Evolutionary conservation across 2,329 filamentous ascomycete species (phyloP).

Genomic region (Hymenoscyphus fructigenus): DNA sequence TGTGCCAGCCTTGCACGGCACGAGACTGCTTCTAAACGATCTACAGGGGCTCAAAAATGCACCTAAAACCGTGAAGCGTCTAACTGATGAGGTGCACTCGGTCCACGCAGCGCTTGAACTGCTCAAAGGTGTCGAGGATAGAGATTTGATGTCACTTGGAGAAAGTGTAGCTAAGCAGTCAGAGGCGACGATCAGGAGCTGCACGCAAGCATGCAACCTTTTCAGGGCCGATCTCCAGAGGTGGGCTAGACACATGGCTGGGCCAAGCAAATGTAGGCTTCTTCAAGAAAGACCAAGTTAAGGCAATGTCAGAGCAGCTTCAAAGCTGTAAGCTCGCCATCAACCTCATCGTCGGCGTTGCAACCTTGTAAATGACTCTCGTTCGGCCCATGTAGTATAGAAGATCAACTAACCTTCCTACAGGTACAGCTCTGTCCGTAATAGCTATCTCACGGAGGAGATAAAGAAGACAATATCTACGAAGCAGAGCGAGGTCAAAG

Average conservation of each 20-base stretch:
- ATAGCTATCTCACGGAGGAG: constrained; percentile 36
- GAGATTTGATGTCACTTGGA: constrained; percentile 38
- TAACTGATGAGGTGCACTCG: constrained; percentile 35
- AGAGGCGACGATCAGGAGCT: constrained; percentile 34
- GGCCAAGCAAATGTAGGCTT: constrained; percentile 38
- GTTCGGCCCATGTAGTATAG: constrained; percentile 17
- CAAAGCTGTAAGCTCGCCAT: constrained; percentile 37
- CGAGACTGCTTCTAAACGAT: constrained; percentile 36
- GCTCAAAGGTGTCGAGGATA: constrained; percentile 33
- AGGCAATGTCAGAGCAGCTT: constrained; percentile 39
- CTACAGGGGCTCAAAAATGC: constrained; percentile 37
- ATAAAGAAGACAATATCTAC: constrained; percentile 36
- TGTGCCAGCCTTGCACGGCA: constrained; percentile 35
- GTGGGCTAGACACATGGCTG: constrained; percentile 38
- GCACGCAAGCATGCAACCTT: constrained; percentile 34
- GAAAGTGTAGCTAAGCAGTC: constrained; percentile 31
- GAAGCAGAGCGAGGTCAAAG: constrained; percentile 32
- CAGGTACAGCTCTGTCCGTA: constrained; percentile 37
- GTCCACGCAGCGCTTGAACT: constrained; percentile 34
- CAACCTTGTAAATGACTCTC: constrained; percentile 34
- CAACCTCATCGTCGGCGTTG: constrained; percentile 34
- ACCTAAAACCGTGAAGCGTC: constrained; percentile 35
- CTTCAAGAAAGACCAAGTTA: constrained; percentile 38
- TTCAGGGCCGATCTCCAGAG: constrained; percentile 35
- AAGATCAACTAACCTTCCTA: constrained; percentile 24